A percentile compares a stretch with the other conserved stretches of the same genome.
phyloP scores from a whole-genome alignment of 2,329 filamentous ascomycete species.

The Clonostachys sp. region DNA sequence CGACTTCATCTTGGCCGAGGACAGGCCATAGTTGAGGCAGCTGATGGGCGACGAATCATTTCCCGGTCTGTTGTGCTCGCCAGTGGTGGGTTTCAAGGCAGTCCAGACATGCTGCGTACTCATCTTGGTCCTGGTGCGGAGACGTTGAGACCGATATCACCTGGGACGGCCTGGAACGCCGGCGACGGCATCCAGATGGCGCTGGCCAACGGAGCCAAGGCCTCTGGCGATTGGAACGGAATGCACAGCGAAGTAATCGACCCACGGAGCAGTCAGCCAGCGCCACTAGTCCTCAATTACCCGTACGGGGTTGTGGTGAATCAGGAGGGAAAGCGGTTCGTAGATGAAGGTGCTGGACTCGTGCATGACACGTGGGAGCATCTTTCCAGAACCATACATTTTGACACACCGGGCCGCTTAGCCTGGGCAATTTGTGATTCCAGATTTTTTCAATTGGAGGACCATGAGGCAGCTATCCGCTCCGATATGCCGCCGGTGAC shows the following conservation, averaged over 20 bases:
- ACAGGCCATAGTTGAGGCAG: conserved; percentile 5
- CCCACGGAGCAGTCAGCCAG: conserved; percentile 5
- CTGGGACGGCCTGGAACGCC: conserved; percentile 5
- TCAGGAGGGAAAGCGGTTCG: conserved; percentile 4
- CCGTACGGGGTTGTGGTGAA: conserved; percentile 5
- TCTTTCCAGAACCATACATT: conserved; percentile 5
- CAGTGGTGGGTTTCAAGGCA: conserved; percentile 5
- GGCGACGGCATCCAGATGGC: conserved; percentile 5
- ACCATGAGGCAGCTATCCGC: conserved; percentile 5
- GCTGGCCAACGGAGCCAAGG: conserved; percentile 5
- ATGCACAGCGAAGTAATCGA: conserved; percentile 5
- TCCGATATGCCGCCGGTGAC: conserved; percentile 5
- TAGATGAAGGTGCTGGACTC: conserved; percentile 5
- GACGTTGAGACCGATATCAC: conserved; percentile 5
- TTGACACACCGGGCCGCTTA: conserved; percentile 5
- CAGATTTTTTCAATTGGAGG: conserved; percentile 5
- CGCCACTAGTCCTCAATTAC: conserved; percentile 5
- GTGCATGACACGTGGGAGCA: conserved; percentile 5
- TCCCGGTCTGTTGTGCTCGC: conserved; percentile 5
- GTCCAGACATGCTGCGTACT: conserved; percentile 5
- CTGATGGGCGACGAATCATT: conserved; percentile 5
- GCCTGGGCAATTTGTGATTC: conserved; percentile 5
- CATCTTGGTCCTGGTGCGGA: conserved; percentile 5
- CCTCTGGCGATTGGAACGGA: conserved; percentile 5
- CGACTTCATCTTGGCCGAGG: conserved; percentile 5